Percentiles rank a stretch among this genome's conserved stretches.
phyloP scores from a whole-genome alignment of 2,329 filamentous ascomycete genomes.

The Waltergamsia citrina region DNA sequence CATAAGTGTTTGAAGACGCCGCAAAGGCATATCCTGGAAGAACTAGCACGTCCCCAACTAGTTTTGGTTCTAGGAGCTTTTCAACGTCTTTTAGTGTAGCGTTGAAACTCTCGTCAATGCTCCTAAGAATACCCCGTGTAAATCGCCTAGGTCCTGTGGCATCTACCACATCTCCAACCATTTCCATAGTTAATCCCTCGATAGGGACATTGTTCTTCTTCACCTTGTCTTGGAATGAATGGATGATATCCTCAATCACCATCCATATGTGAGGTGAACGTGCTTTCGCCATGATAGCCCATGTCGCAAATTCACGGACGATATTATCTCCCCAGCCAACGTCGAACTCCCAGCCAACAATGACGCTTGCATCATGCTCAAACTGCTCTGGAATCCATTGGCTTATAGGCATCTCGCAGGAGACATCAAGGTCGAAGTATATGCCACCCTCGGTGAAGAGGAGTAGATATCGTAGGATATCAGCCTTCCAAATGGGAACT shows the following conservation, averaged over 20 bases:
- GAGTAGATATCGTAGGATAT: conserved; percentile 57
- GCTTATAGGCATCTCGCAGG: conserved; percentile 12
- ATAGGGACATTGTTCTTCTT: too few relatives aligned
- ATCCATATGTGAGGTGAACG: conserved; percentile 8
- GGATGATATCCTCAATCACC: conserved; percentile 10
- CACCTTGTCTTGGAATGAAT: too few relatives aligned
- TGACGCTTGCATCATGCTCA: conserved; percentile 6
- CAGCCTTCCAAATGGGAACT: conserved; percentile 38
- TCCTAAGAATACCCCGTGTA: too few relatives aligned
- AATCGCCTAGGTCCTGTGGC: too few relatives aligned
- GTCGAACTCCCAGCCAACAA: conserved; percentile 19
- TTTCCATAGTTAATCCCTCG: too few relatives aligned
- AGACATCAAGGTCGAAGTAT: conserved; percentile 37
- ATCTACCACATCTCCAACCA: too few relatives aligned
- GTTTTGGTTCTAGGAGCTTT: too few relatives aligned
- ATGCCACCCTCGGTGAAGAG: conserved; percentile 65
- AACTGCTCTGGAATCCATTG: conserved; percentile 13
- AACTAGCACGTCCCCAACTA: too few relatives aligned
- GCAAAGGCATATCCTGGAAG: too few relatives aligned
- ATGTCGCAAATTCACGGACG: conserved; percentile 10
- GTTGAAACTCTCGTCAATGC: too few relatives aligned
- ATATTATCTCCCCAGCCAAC: conserved; percentile 9
- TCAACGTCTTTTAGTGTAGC: too few relatives aligned
- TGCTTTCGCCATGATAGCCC: conserved; percentile 12
- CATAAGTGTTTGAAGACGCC: too few relatives aligned